Conservation (phyloP, 306 rosid genomes). For the Morella rubra region DNA sequence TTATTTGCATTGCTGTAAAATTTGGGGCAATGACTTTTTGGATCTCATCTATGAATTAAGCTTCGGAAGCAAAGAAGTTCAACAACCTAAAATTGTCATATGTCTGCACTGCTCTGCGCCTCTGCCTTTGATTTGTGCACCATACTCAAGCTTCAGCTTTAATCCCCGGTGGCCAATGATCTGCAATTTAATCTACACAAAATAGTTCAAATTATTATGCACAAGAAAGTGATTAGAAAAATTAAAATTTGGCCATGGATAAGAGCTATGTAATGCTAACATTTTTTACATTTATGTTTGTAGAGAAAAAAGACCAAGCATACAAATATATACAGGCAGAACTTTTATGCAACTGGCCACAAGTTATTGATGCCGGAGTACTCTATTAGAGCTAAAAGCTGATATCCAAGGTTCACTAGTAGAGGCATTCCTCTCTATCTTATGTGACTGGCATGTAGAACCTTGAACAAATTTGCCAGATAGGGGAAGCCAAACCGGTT, state of each 20-base stretch:
- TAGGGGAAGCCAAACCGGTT: background rate
- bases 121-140: constrained; percentile 21
- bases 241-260: background rate
- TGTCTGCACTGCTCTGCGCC: constrained; percentile 7
- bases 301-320: background rate
- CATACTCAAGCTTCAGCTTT: constrained; percentile 24
- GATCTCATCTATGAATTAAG: background rate
- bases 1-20: background rate
- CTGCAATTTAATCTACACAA: constrained; percentile 41
- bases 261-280: background rate
- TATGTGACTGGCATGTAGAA: background rate
- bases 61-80: background rate
- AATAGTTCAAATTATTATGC: constrained; percentile 13
- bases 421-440: background rate
- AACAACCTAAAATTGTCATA: background rate
- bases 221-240: background rate
- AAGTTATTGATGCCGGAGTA: background rate
- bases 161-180: constrained; percentile 27
- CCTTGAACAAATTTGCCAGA: background rate
- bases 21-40: background rate
- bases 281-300: background rate
- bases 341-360: background rate
- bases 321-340: background rate
- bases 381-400: background rate
- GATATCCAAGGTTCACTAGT: background rate